Percentiles rank a stretch among this genome's conserved stretches.
Evolutionary conservation across 768 basidiomycete species (phyloP).

Genomic region (Infundibulicybe gibba): DNA sequence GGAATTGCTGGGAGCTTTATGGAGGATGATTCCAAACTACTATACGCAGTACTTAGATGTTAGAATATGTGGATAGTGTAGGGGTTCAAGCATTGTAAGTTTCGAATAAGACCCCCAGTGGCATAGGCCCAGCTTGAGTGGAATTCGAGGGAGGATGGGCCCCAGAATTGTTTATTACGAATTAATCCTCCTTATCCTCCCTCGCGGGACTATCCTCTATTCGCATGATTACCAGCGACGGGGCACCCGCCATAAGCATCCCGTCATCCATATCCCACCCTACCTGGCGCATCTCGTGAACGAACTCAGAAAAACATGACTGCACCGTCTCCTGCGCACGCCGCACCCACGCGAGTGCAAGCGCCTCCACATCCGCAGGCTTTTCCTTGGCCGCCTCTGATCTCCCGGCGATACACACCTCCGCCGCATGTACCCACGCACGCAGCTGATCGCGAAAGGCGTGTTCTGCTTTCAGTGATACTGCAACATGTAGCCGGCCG

Average conservation of each 20-base stretch:
- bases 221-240: slow-evolving; percentile 21
- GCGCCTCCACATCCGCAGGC: slow-evolving; percentile 4
- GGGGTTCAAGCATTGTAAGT: too few relatives aligned
- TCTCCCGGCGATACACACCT: slow-evolving; percentile 23
- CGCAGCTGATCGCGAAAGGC: slow-evolving; percentile 44
- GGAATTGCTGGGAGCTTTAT: too few relatives aligned
- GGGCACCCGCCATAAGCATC: slow-evolving; percentile 25
- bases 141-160: too few relatives aligned
- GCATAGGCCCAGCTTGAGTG: too few relatives aligned
- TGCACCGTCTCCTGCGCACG: slow-evolving; percentile 8
- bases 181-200: too few relatives aligned
- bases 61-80: too few relatives aligned
- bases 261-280: slow-evolving; percentile 38
- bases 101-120: too few relatives aligned
- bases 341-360: slow-evolving; percentile 14
- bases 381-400: slow-evolving; percentile 1
- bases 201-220: too few relatives aligned
- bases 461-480: slow-evolving; percentile 44
- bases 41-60: too few relatives aligned
- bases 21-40: too few relatives aligned
- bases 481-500: slow-evolving; percentile 35
- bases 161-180: too few relatives aligned
- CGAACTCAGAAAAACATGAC: slow-evolving; percentile 18
- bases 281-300: slow-evolving; percentile 16
- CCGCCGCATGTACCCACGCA: slow-evolving; percentile 49